phyloP scores from a whole-genome alignment of 306 rosid genomes.

The Carpinus viminea region DNA sequence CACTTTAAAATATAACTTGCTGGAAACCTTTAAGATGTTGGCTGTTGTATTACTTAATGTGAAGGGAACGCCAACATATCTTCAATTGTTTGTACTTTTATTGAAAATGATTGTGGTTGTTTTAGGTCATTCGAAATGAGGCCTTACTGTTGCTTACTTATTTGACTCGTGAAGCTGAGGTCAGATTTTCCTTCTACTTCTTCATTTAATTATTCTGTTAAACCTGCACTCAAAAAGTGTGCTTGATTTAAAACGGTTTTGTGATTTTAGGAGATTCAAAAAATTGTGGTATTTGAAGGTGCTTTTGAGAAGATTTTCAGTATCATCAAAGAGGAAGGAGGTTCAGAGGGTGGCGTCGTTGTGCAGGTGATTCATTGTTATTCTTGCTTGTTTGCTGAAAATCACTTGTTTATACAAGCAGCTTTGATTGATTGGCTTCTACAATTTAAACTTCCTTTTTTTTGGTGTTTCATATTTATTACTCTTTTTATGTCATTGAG shows the following conservation, averaged over 20 bases:
- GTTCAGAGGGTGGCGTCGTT: constrained; percentile 95
- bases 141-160: constrained; percentile 88
- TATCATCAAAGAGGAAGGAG: constrained; percentile 89
- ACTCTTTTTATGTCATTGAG: no score
- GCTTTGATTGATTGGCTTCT: neutral
- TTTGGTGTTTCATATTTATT: neutral
- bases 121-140: constrained; percentile 91
- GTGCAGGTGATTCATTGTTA: constrained; percentile 70
- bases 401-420: neutral
- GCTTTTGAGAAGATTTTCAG: constrained; percentile 94
- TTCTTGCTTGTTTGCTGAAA: constrained; percentile 7
- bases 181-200: constrained; percentile 35
- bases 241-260: constrained; percentile 24
- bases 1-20: neutral
- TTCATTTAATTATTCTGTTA: constrained; percentile 6
- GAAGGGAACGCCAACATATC: neutral
- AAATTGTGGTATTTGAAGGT: constrained; percentile 95
- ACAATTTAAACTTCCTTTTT: constrained; percentile 4
- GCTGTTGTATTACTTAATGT: neutral
- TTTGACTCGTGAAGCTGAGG: constrained; percentile 96
- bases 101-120: constrained; percentile 28
- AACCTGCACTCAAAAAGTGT: neutral
- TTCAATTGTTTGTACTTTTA: neutral
- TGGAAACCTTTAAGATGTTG: neutral
- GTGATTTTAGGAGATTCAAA: constrained; percentile 88